These are phyloP conservation scores for Heterobasidion occidentale DNA, from an alignment of 1,284 basidiomycete species.

Conservation along the genomic window DNA sequence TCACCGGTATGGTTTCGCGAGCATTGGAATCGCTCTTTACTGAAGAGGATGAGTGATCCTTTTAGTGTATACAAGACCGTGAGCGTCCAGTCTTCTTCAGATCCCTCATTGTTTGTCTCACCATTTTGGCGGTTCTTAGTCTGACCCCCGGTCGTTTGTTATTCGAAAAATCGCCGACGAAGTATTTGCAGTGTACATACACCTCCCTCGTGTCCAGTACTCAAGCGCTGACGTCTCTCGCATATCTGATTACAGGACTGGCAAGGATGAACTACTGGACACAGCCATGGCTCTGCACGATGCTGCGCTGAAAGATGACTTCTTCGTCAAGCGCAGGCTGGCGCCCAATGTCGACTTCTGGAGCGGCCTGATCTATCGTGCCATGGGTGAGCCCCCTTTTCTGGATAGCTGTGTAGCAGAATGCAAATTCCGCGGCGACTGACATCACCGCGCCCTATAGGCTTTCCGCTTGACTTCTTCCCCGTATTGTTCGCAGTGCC, in stretches of 20 bases:
- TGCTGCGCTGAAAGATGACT: constrained; percentile 82
- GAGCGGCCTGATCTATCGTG: constrained; percentile 83
- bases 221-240: neutral
- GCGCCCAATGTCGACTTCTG: constrained; percentile 84
- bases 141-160: constrained; percentile 82
- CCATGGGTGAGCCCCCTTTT: constrained; percentile 59
- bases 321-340: constrained; percentile 68
- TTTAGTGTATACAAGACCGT: constrained; percentile 74
- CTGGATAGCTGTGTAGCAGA: no score
- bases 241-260: constrained; percentile 42
- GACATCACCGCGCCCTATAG: constrained; percentile 24
- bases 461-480: constrained; percentile 87
- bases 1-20: constrained; percentile 47
- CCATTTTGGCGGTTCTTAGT: constrained; percentile 29
- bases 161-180: constrained; percentile 84
- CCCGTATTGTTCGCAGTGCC: constrained; percentile 86
- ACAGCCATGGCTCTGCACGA: constrained; percentile 86
- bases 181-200: constrained; percentile 70
- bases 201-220: neutral
- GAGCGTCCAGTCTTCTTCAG: constrained; percentile 14
- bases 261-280: constrained; percentile 73
- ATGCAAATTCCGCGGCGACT: neutral
- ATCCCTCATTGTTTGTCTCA: no score
- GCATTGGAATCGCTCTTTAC: neutral
- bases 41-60: neutral